Conservation (phyloP, 1,284 basidiomycete species). For the Fomitopsis palustris region DNA sequence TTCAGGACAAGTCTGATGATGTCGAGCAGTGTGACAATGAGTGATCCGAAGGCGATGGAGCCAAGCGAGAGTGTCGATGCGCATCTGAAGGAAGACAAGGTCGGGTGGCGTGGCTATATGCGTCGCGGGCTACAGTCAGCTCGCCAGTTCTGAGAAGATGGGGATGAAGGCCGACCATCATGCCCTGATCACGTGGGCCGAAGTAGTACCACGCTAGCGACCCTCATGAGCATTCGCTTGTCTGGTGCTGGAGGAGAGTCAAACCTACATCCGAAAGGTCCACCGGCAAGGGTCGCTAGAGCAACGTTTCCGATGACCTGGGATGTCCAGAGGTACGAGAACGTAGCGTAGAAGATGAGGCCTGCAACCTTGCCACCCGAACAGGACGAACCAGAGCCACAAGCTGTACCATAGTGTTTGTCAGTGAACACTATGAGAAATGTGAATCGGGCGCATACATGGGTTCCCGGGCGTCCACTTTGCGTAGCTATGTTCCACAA, state of each 20-base stretch:
- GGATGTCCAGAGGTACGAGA: slow-evolving; percentile 83
- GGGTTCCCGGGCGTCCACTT: slow-evolving; percentile 78
- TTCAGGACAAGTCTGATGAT: slow-evolving; percentile 68
- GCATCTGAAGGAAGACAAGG: slow-evolving; percentile 68
- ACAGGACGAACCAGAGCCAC: slow-evolving; percentile 40
- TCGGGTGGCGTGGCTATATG: slow-evolving; percentile 66
- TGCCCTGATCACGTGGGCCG: slow-evolving; percentile 55
- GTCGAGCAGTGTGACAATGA: slow-evolving; percentile 88
- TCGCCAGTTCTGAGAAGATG: not conserved
- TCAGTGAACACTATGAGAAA: not conserved
- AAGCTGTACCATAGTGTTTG: slow-evolving; percentile 26
- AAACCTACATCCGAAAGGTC: slow-evolving; percentile 50
- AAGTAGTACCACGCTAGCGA: slow-evolving; percentile 68
- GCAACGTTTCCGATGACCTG: slow-evolving; percentile 80
- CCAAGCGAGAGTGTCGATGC: slow-evolving; percentile 86
- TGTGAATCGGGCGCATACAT: slow-evolving; percentile 36
- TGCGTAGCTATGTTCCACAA: slow-evolving; percentile 47
- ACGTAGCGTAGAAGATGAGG: slow-evolving; percentile 74
- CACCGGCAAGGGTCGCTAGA: slow-evolving; percentile 77
- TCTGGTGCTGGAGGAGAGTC: not conserved
- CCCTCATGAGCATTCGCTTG: not conserved
- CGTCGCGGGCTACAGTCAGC: slow-evolving; percentile 4
- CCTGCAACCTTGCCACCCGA: slow-evolving; percentile 59
- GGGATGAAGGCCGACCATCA: slow-evolving; percentile 46
- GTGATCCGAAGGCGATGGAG: slow-evolving; percentile 85